These are phyloP conservation scores for Sphaerobolus stellatus DNA, from an alignment of 1,284 basidiomycete genomes.

Conservation along the genomic window DNA sequence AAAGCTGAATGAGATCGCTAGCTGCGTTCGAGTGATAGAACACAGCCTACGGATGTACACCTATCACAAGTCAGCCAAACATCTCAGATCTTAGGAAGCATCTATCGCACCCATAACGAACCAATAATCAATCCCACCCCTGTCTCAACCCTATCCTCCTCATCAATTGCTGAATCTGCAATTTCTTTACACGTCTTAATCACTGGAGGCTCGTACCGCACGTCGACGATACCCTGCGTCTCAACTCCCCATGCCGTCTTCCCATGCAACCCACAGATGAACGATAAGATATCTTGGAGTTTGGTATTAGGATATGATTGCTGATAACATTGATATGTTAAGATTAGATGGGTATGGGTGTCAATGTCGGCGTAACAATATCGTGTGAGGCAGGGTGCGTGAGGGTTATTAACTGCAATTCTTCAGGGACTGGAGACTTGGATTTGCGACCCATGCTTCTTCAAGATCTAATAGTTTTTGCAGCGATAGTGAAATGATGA, in stretches of 20 bases:
- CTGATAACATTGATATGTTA: constrained; percentile 64
- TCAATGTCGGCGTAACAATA: constrained; percentile 52
- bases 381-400: constrained; percentile 20
- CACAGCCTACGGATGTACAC: constrained; percentile 68
- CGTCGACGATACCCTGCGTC: constrained; percentile 70
- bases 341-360: constrained; percentile 75
- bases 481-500: too few species aligned
- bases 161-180: constrained; percentile 65
- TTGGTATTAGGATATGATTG: constrained; percentile 55
- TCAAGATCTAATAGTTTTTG: too few species aligned
- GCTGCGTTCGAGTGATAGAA: neutral
- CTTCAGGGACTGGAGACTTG: too few species aligned
- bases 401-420: too few species aligned
- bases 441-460: too few species aligned
- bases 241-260: constrained; percentile 10
- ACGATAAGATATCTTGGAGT: constrained; percentile 57
- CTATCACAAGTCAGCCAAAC: constrained; percentile 40
- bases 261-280: constrained; percentile 58
- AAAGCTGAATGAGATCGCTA: neutral
- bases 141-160: constrained; percentile 43
- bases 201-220: constrained; percentile 80
- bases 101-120: constrained; percentile 68
- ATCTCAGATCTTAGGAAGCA: neutral
- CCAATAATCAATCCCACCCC: constrained; percentile 69
- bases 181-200: constrained; percentile 60